Evolutionary conservation across 306 rosid genomes (phyloP), one percentile per base, ranked within the genome.

Genomic region (Cicer yamashitae): DNA sequence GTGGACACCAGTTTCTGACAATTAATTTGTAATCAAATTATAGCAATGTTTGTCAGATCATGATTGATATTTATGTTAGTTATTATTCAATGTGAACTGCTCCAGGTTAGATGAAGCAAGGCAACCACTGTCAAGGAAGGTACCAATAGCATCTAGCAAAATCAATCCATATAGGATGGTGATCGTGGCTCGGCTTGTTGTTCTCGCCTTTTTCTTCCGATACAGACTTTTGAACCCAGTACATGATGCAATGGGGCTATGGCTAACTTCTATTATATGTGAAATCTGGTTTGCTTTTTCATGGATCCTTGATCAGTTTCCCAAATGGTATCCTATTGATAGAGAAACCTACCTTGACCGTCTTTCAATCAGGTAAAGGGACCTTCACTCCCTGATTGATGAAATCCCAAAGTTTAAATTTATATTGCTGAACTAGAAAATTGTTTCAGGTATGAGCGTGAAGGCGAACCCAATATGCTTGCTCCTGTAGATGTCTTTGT

Each of bases 261-360:
- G 98, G 98, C 86, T 94, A 67, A 87, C 96, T 22, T 94, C 98
- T 43, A 93, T 93, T 54, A 82, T 86, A 34, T 93, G 98, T 73
- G 98, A 93, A 75, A 87, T 93, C 71, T 93, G 98, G 98, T 93
- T 93, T 82, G 98, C 97, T 39, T 8, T 93, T 61, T 93, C 98
- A 54, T 93, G 98, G 98, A 93, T 93, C 56, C 98, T 93, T 53
- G 98, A 93, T 86, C 98, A 93, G 86, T 93, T 93, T 61, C 98
- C 98, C 4, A 93, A 93, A 78, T 93, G 98, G 98, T 91, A 75
- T 75, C 98, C 98, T 50, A 93, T 93, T 41, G 97, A 93, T 51
- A 89, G 98, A 2, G 97, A 93, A 83, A 93, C 98, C 59, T 93
- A 93, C 61, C 91, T 93, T 8, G 98, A 93, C 37, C 97, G 98